Evolutionary conservation across 352 stramenopile genomes (phyloP), one percentile per base, ranked within the genome.

Genomic region (Globisporangium radiosum): DNA sequence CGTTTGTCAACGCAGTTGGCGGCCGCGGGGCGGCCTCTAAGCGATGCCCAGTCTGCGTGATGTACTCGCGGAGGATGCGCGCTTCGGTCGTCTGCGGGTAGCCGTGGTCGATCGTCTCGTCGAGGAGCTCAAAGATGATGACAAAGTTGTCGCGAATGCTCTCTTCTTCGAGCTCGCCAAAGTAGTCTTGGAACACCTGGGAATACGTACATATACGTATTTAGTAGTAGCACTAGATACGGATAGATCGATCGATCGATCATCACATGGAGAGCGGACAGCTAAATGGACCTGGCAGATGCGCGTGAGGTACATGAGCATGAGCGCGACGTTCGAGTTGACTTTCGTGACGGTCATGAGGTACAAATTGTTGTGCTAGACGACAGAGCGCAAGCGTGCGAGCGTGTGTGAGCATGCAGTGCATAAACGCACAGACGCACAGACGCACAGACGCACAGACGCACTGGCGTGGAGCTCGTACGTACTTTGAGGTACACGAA

Each of bases 131-230:
- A 69, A 99, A 99, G 71, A 99, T 99, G 72, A 99, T 98, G 45
- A 99, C 96, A 75, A 99, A 99, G 68, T 99, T 99, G 77, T 99
- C 97, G 38, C 97, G 91, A 64, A 99, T 99, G 56, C 85, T 98
- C 72, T 99, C 98, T 72, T 99, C 98, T 63, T 99, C 95, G 8
- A 99, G 71, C 60, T 98, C 96, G 11, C 96, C 96, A 88, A 99
- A 99, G 83, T 99, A 99, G 60, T 99, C 96, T 69, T 98, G 95
- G 77, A 99, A 99, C 7, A 99, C 94, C 63, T 96, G 56, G 38
- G 19, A 17, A 57, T 14, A 54, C 43, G 36, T 8, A 57, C 5
- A 6, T 14, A 36, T 1, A 59, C 7, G 13, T 17, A 39, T 58
- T 47, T 19, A 19, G 17, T 0, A 19, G 17, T 19, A 19, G 17